phyloP scores from a whole-genome alignment of 495 filamentous ascomycete species.

The Parathielavia appendiculata region DNA sequence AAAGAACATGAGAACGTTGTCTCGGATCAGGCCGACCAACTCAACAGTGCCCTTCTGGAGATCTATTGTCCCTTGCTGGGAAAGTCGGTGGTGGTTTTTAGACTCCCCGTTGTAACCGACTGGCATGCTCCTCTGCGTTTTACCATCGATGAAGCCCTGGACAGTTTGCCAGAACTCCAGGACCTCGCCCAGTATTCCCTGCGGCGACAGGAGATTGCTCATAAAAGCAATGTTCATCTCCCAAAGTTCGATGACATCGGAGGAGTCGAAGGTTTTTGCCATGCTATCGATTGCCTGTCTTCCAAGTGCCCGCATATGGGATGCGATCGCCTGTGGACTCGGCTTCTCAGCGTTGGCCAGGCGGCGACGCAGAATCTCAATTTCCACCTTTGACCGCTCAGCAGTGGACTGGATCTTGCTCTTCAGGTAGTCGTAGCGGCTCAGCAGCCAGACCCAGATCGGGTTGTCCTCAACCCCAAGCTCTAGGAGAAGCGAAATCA shows the following conservation, averaged over 20 bases:
- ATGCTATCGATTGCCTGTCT: slow-evolving; percentile 54
- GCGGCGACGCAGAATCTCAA: slow-evolving; percentile 80
- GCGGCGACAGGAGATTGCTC: slow-evolving; percentile 62
- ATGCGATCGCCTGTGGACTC: slow-evolving; percentile 58
- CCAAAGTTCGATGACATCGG: slow-evolving; percentile 83
- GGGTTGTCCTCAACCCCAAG: slow-evolving; percentile 92
- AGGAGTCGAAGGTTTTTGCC: slow-evolving; percentile 58
- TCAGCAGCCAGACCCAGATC: slow-evolving; percentile 90
- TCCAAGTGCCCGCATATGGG: slow-evolving; percentile 65
- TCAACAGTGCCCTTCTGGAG: slow-evolving; percentile 75
- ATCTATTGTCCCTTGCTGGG: slow-evolving; percentile 60
- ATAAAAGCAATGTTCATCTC: slow-evolving; percentile 71
- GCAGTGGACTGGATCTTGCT: slow-evolving; percentile 71
- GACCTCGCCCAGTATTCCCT: slow-evolving; percentile 81
- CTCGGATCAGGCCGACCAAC: slow-evolving; percentile 73
- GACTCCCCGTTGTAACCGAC: slow-evolving; percentile 80
- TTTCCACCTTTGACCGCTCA: slow-evolving; percentile 79
- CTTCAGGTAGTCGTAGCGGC: slow-evolving; percentile 81
- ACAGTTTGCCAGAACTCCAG: slow-evolving; percentile 91
- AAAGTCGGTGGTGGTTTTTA: slow-evolving; percentile 76
- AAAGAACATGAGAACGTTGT: slow-evolving; percentile 74
- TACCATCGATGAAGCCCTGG: slow-evolving; percentile 84
- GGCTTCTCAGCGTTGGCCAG: slow-evolving; percentile 70
- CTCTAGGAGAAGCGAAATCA: slow-evolving; percentile 82
- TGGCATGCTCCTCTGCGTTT: slow-evolving; percentile 73